Evolutionary conservation across 495 filamentous ascomycete species (phyloP).

Genomic region (Paragyromitra xinjiangensis): DNA sequence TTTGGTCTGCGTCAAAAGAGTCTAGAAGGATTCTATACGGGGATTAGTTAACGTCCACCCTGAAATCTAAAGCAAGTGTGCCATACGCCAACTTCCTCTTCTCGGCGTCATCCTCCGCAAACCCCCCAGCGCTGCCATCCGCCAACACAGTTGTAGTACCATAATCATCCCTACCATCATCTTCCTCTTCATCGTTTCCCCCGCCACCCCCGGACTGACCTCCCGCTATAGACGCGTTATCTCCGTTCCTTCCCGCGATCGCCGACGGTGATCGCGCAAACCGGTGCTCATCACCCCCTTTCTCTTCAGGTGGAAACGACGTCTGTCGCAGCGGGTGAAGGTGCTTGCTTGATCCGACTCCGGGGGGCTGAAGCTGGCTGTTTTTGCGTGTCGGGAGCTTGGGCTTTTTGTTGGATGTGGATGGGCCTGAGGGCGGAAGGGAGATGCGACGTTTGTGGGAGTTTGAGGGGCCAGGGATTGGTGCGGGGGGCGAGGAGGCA

Average conservation of each 20-base stretch:
- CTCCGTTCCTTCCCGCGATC: conserved; percentile 56
- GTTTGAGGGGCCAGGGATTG: conserved; percentile 22
- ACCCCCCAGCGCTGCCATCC: conserved; percentile 64
- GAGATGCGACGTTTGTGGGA: conserved; percentile 56
- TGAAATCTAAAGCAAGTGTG: background rate
- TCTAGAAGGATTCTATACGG: conserved; percentile 68
- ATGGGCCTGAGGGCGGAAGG: conserved; percentile 44
- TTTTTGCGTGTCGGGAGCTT: conserved; percentile 51
- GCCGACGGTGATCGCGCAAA: conserved; percentile 34
- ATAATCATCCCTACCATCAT: conserved; percentile 68
- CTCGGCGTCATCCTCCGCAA: conserved; percentile 67
- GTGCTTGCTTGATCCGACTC: conserved; percentile 50
- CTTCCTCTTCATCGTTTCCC: conserved; percentile 67
- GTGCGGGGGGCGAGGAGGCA: conserved; percentile 44
- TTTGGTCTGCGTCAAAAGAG: conserved; percentile 69
- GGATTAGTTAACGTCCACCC: conserved; percentile 1
- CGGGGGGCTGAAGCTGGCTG: conserved; percentile 32
- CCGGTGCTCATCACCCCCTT: conserved; percentile 40
- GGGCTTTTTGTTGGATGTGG: conserved; percentile 51
- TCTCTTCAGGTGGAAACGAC: conserved; percentile 67
- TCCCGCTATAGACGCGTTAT: conserved; percentile 30
- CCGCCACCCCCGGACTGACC: conserved; percentile 54
- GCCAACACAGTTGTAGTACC: conserved; percentile 63
- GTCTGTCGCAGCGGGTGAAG: conserved; percentile 75
- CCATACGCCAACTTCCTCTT: conserved; percentile 65